A percentile compares a stretch with the other conserved stretches of the same genome.
Conservation (phyloP, 768 basidiomycete species). For the Naganishia vishniacii region DNA sequence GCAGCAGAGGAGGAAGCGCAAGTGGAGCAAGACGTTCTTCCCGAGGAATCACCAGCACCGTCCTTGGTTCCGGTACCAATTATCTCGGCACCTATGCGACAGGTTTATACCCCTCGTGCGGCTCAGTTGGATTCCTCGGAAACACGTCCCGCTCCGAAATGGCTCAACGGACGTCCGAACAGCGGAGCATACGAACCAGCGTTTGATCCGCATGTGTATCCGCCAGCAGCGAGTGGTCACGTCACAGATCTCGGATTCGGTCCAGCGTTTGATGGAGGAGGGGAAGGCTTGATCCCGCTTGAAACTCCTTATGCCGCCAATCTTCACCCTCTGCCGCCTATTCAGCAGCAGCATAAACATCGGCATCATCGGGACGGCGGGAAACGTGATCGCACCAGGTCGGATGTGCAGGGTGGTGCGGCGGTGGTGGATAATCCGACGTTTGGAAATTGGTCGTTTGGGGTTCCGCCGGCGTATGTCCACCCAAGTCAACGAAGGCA, state of each 20-base stretch:
- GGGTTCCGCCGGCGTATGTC: constrained; percentile 8
- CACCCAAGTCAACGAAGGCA: neutral
- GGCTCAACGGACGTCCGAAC: constrained; percentile 10
- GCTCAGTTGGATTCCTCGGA: neutral
- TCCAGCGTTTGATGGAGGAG: neutral
- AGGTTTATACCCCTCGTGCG: neutral
- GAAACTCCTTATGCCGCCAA: constrained; percentile 18
- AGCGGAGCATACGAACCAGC: constrained; percentile 11
- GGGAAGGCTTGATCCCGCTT: constrained; percentile 20
- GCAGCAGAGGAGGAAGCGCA: neutral
- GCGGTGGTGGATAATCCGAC: neutral
- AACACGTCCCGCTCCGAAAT: neutral
- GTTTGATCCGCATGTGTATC: constrained; percentile 4
- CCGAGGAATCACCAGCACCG: neutral
- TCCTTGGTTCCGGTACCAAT: neutral
- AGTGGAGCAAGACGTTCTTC: neutral
- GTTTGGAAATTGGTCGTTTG: constrained; percentile 8
- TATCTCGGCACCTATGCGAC: neutral
- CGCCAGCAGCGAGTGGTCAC: constrained; percentile 16
- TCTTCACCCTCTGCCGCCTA: constrained; percentile 19
- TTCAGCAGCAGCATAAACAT: constrained; percentile 17
- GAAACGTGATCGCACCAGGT: constrained; percentile 14
- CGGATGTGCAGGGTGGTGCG: neutral
- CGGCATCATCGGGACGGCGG: constrained; percentile 12
- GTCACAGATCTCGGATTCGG: neutral